Conservation (phyloP, 2,329 filamentous ascomycete genomes). For the Aschersonia sp. region DNA sequence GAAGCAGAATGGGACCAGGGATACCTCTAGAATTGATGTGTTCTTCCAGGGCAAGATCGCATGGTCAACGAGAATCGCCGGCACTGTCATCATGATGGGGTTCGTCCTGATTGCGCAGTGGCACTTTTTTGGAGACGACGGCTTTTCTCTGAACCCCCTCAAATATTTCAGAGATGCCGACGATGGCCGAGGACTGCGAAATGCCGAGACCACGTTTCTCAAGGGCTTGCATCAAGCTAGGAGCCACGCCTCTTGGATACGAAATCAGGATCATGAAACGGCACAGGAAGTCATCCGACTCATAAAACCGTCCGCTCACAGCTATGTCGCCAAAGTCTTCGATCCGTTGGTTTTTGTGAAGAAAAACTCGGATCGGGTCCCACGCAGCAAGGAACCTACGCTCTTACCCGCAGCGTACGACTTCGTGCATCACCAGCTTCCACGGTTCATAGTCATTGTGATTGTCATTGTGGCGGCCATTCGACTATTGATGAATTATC, state of each 20-base stretch:
- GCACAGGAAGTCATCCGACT: constrained; percentile 64
- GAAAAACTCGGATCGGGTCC: constrained; percentile 51
- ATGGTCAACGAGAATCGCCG: constrained; percentile 60
- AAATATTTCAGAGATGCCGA: constrained; percentile 10
- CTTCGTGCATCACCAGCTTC: constrained; percentile 46
- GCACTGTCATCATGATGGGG: constrained; percentile 56
- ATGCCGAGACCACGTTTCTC: constrained; percentile 25
- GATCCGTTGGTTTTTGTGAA: constrained; percentile 62
- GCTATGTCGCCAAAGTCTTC: constrained; percentile 60
- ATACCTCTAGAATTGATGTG: constrained; percentile 38
- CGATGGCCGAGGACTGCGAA: constrained; percentile 11
- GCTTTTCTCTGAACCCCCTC: constrained; percentile 17
- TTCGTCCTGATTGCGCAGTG: constrained; percentile 63
- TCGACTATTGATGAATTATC: constrained; percentile 57
- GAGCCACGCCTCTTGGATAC: constrained; percentile 64
- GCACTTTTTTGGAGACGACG: constrained; percentile 57
- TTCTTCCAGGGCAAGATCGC: constrained; percentile 51
- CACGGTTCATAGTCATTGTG: constrained; percentile 47
- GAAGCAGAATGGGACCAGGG: constrained; percentile 9
- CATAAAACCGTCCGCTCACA: constrained; percentile 56
- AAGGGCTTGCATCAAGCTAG: constrained; percentile 58
- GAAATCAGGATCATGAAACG: constrained; percentile 65
- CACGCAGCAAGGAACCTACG: constrained; percentile 24
- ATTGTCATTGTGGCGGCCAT: constrained; percentile 50
- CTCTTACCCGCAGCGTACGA: constrained; percentile 38